Evolutionary conservation across 768 basidiomycete genomes (phyloP), one percentile per base, ranked within the genome.

Genomic region (Boletus fagicola): DNA sequence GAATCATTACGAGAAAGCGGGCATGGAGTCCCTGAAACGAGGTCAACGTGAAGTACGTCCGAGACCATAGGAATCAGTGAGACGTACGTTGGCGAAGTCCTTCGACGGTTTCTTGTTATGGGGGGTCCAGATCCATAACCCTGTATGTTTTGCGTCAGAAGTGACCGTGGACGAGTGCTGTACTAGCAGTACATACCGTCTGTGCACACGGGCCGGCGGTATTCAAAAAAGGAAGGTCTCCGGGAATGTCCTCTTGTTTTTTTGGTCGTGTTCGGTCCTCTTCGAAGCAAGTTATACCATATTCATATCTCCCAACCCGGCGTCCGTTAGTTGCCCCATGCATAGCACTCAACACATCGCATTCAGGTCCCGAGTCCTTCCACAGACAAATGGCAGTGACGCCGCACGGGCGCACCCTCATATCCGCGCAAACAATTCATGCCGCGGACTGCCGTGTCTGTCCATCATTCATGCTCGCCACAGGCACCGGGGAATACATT

Each of bases 1-100:
- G 67, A 70, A 67, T 54, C 62, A 66, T 72, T 72, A 72, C 71
- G 72, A 74, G 59, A 72, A 63, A 68, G 51, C 50, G 60, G 60
- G 56, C 60, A 62, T 57, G 63, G 40, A 50, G 64, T 63, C 65
- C 66, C 66, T 70, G 68, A 64, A 67, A 61, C 65, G 59, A 64
- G 67, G 64, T 46, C 57, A 59, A 57, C 57, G 60, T 53, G 58
- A 59, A 50, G 39, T n/a, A 53, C 12, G 51, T 57, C 53, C 49
- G 46, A 59, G 56, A 58, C 33, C 42, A 46, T 31, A 42, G 35
- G 39, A 50, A 24, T 31, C 50, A 20, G 9, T 16, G 54, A 38
- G 36, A 64, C 59, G 58, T 55, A 58, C 50, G 40, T 45, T 56
- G 20, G 38, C 26, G 50, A 56, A 20, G 40, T 45, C 56, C 49